phyloP scores from a whole-genome alignment of 2,329 filamentous ascomycete genomes.

The Penicillium sp. region DNA sequence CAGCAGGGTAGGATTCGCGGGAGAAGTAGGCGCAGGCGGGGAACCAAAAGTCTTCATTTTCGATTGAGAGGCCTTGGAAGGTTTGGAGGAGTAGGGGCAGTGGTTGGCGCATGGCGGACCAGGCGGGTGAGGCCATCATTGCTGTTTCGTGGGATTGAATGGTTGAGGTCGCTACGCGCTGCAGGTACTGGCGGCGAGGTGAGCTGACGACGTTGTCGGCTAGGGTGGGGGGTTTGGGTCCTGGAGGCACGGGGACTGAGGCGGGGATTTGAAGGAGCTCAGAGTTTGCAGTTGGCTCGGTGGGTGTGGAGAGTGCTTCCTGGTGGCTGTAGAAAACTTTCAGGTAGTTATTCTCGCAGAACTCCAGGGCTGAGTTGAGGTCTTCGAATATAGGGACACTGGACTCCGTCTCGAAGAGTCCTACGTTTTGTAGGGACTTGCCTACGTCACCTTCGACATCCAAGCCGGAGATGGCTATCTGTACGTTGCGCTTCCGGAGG shows the following conservation, averaged over 20 bases:
- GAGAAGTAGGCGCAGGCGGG: conserved; percentile 66
- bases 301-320: conserved; percentile 38
- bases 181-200: conserved; percentile 68
- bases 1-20: conserved; percentile 57
- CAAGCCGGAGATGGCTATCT: conserved; percentile 74
- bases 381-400: conserved; percentile 75
- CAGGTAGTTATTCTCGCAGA: conserved; percentile 87
- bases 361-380: conserved; percentile 85
- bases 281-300: conserved; percentile 4
- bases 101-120: conserved; percentile 81
- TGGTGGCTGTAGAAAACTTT: conserved; percentile 67
- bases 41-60: conserved; percentile 95
- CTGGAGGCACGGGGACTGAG: conserved; percentile 12
- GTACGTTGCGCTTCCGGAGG: conserved; percentile 65
- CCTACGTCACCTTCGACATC: conserved; percentile 67
- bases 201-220: conserved; percentile 59
- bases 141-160: conserved; percentile 51
- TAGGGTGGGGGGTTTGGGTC: conserved; percentile 17
- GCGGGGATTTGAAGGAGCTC: conserved; percentile 23
- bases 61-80: conserved; percentile 77
- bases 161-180: conserved; percentile 66
- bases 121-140: conserved; percentile 52
- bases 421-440: conserved; percentile 70
- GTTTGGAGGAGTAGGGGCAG: conserved; percentile 85
- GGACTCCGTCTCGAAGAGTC: conserved; percentile 63